Evolutionary conservation across 768 basidiomycete species (phyloP), one percentile per base, ranked within the genome.

Genomic region (Rhodotorula diobovata): DNA sequence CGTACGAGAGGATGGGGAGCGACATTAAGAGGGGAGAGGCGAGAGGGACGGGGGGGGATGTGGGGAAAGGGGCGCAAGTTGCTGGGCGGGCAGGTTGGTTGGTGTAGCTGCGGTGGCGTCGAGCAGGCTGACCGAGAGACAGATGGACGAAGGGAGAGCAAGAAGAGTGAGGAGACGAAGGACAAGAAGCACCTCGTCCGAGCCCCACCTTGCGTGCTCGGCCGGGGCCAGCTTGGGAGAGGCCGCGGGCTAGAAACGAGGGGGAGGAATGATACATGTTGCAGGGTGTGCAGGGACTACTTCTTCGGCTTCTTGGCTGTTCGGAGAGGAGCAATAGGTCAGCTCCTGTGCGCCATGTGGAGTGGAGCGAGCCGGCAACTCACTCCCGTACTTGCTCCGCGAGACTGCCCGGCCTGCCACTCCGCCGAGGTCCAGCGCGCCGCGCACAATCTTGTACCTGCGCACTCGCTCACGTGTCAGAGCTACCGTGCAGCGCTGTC

Each of bases 391-490:
- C 85, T 87, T 88, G 83, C 93, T 96, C 74, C 96, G 86, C 48
- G 89, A 86, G 25, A 85, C 87, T 56, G 85, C 84, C 76, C 96
- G 85, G 64, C 89, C 89, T 16, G 91, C 89, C 25, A 99, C 96
- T 60, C 90, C 93, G 65, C 88, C 88, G 68, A 95, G 88, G 83
- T 99, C 95, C 51, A 93, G 81, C 45, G 92, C 89, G 46, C 96
- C 96, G 77, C 96, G 87, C 15, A 98, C 89, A 66, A 98, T 81
- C 81, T 97, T 97, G 83, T 98, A 98, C 79, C 95, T 98, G 76
- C 55, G 5, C 0, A 25, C 2, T 0, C 1, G 1, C 15, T 39
- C 11, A 61, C n/a, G n/a, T n/a, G 35, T 68, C 66, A 66, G 68
- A 30, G 0, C 21, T 2, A n/a, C n/a, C n/a, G 28, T 5, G 0